A percentile compares a stretch with the other conserved stretches of the same genome.
Conservation (phyloP, 2,329 filamentous ascomycete genomes). For the Hortaea sp. region DNA sequence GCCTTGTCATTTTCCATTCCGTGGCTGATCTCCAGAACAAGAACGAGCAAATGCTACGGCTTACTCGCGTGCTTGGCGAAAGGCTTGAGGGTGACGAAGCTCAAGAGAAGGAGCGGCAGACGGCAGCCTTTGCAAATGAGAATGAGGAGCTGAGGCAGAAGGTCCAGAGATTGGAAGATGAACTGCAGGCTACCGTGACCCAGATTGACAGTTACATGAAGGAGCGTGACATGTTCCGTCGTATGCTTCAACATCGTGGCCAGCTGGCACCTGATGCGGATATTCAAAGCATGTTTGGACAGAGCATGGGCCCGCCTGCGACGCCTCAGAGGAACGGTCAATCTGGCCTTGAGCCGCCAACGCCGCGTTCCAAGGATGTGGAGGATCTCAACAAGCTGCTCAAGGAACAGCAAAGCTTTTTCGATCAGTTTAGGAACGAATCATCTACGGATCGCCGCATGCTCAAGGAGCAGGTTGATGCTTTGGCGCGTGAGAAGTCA, state of each 20-base stretch:
- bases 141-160: slow-evolving; percentile 64
- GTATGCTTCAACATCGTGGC: slow-evolving; percentile 72
- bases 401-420: slow-evolving; percentile 79
- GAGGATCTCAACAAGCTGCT: slow-evolving; percentile 68
- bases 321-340: slow-evolving; percentile 33
- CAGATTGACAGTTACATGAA: slow-evolving; percentile 89
- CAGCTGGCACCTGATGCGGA: slow-evolving; percentile 51
- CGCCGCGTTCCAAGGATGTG: slow-evolving; percentile 46
- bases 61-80: slow-evolving; percentile 75
- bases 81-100: slow-evolving; percentile 89
- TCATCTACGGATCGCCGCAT: slow-evolving; percentile 70
- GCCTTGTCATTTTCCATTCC: slow-evolving; percentile 81
- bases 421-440: slow-evolving; percentile 82
- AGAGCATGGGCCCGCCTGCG: slow-evolving; percentile 46
- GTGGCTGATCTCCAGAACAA: slow-evolving; percentile 76
- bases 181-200: slow-evolving; percentile 69
- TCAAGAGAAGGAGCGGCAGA: slow-evolving; percentile 45
- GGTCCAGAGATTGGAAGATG: slow-evolving; percentile 70
- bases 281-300: slow-evolving; percentile 59
- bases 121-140: slow-evolving; percentile 49
- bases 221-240: slow-evolving; percentile 94
- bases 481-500: slow-evolving; percentile 71
- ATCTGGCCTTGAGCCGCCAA: slow-evolving; percentile 22
- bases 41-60: slow-evolving; percentile 72
- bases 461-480: slow-evolving; percentile 74